Conservation (phyloP, 768 basidiomycete species). For the Amanita pseudoporphyria region DNA sequence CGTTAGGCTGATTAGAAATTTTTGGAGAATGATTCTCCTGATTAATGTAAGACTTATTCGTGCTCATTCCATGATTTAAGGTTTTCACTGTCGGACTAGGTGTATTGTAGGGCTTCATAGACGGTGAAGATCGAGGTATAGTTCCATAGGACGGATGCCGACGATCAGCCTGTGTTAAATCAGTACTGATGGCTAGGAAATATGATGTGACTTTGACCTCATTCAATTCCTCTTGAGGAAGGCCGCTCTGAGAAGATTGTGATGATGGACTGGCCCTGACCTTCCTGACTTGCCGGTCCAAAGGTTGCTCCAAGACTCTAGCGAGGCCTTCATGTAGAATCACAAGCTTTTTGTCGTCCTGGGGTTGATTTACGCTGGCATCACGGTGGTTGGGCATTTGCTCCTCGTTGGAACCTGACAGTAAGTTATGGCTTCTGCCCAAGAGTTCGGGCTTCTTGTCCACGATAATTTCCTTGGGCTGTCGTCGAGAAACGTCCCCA, state of each 20-base stretch:
- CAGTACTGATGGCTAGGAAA: background rate
- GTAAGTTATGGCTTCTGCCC: background rate
- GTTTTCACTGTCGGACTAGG: conserved; percentile 3
- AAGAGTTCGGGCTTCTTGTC: background rate
- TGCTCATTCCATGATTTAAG: background rate
- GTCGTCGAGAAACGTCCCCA: background rate
- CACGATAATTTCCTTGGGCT: background rate
- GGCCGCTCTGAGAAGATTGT: background rate
- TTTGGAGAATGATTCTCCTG: background rate
- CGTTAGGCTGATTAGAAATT: background rate
- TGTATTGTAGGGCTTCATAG: background rate
- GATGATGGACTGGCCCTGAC: background rate
- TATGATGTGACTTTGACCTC: background rate
- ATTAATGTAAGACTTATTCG: background rate
- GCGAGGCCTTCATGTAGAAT: conserved; percentile 4
- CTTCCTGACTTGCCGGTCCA: background rate
- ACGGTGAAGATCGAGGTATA: background rate
- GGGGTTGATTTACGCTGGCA: background rate
- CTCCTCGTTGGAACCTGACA: background rate
- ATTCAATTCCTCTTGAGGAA: background rate
- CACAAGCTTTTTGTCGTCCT: background rate
- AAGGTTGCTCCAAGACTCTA: conserved; percentile 2
- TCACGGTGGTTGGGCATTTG: background rate
- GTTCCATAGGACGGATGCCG: background rate
- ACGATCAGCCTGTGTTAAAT: background rate